Evolutionary conservation across 192 early-diverging fungal species (phyloP).

Genomic region (Backusella luteola): DNA sequence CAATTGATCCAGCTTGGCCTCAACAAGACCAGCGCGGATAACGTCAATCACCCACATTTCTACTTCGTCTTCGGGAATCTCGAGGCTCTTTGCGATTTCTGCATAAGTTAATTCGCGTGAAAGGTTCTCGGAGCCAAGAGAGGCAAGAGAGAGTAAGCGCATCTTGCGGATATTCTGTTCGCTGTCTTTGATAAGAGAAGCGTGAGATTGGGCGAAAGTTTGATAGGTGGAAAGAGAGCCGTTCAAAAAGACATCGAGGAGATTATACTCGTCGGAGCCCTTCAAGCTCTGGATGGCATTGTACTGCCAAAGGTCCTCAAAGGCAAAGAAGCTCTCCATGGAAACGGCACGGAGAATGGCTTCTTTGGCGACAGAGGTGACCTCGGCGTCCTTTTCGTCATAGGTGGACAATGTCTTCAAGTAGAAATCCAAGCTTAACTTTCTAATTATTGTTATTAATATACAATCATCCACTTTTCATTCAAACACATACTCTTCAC

Average conservation of each 20-base stretch:
- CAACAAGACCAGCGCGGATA: conserved; percentile 88
- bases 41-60: conserved; percentile 96
- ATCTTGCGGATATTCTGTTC: conserved; percentile 78
- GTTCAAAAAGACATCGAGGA: conserved; percentile 68
- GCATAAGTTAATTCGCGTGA: conserved; percentile 68
- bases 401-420: conserved; percentile 66
- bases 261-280: conserved; percentile 56
- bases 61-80: conserved; percentile 76
- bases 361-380: conserved; percentile 48
- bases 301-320: conserved; percentile 74
- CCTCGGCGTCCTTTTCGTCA: conserved; percentile 32
- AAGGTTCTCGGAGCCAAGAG: conserved; percentile 70
- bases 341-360: conserved; percentile 64
- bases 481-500: conserved; percentile 46
- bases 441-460: conserved; percentile 4
- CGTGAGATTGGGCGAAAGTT: conserved; percentile 55
- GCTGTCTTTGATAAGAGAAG: conserved; percentile 47
- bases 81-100: conserved; percentile 72
- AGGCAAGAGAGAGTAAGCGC: conserved; percentile 79
- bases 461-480: no score
- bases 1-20: conserved; percentile 95
- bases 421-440: conserved; percentile 53
- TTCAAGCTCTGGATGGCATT: conserved; percentile 62
- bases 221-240: conserved; percentile 66
- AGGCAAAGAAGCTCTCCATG: conserved; percentile 68